phyloP scores from a whole-genome alignment of 2,329 filamentous ascomycete species.

The Pestalotiopsis sp. region DNA sequence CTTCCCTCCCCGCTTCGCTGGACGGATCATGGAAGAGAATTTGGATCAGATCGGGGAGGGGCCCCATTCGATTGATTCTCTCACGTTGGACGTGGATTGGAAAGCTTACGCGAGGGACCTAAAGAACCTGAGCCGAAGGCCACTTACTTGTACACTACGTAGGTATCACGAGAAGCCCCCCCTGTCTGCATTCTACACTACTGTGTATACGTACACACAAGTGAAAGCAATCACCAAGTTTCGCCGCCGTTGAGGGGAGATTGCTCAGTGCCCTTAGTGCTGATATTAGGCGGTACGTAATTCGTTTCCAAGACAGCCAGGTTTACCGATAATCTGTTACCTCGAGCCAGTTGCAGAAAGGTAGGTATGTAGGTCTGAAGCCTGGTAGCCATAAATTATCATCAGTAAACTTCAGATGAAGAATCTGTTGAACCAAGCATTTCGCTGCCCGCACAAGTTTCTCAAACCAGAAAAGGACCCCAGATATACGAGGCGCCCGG shows the following conservation, averaged over 20 bases:
- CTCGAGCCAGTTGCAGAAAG: too few relatives aligned
- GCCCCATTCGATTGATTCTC: background rate
- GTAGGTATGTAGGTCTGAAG: too few relatives aligned
- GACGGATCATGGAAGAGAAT: background rate
- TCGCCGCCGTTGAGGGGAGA: too few relatives aligned
- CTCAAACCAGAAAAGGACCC: background rate
- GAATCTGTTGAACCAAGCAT: background rate
- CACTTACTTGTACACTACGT: background rate
- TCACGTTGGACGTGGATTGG: background rate
- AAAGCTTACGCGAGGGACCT: background rate
- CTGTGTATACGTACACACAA: too few relatives aligned
- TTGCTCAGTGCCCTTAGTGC: too few relatives aligned
- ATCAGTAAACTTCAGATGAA: background rate
- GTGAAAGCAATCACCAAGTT: too few relatives aligned
- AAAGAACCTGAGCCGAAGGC: background rate
- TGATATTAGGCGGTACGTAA: too few relatives aligned
- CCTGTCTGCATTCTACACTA: too few relatives aligned
- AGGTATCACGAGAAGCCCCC: background rate
- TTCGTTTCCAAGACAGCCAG: too few relatives aligned
- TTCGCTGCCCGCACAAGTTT: background rate
- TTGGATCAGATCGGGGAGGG: background rate
- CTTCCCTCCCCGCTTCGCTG: background rate
- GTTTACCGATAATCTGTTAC: too few relatives aligned
- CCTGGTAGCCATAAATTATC: too few relatives aligned
- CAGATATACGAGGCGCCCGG: background rate